Evolutionary conservation across 768 basidiomycete species (phyloP), one percentile per base, ranked within the genome.

Genomic region (Pisolithus tinctorius): DNA sequence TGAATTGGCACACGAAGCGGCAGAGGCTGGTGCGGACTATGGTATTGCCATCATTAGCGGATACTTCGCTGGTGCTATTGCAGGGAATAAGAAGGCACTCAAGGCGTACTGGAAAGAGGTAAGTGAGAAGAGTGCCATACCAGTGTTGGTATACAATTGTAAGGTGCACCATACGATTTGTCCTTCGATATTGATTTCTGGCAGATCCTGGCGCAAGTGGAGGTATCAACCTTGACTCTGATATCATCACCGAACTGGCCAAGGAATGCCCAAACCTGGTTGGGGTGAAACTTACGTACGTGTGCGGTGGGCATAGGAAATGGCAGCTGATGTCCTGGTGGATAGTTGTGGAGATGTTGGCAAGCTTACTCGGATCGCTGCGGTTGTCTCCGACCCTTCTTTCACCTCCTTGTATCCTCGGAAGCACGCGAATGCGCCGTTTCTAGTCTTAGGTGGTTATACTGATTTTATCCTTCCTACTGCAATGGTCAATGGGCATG

Each of bases 61-160:
- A 46, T 94, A 93, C 72, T 96, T 84, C 61, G 86, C 90, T 29
- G 88, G 89, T 7, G 85, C 76, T 11, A 74, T 93, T 57, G 73
- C 76, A 36, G 69, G 67, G 23, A 75, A 85, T 65, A 76, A 69
- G 60, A 69, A 71, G 27, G 91, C 93, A 1, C 72, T 94, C 58
- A 90, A 90, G 69, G 76, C 77, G 0, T 94, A 81, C 69, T 95
- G 79, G 71, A 69, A 76, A 29, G 88, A 93, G 60, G 82, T 95
- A 36, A 70, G 86, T 13, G 74, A 82, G 60, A 84, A 82, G 63
- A 89, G 86, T 58, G 87, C 90, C 2, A 83, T 96, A 45, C 92
- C 93, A 2, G 82, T 94, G 45, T 79, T 93, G 58, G 80, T 93
- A 45, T 94, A 93, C 72, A 93, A 92, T 60, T 93, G 88, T 87